Evolutionary conservation across 2,329 filamentous ascomycete species (phyloP), one percentile per base, ranked within the genome.

Genomic region (Trematosphaeria pertusa): DNA sequence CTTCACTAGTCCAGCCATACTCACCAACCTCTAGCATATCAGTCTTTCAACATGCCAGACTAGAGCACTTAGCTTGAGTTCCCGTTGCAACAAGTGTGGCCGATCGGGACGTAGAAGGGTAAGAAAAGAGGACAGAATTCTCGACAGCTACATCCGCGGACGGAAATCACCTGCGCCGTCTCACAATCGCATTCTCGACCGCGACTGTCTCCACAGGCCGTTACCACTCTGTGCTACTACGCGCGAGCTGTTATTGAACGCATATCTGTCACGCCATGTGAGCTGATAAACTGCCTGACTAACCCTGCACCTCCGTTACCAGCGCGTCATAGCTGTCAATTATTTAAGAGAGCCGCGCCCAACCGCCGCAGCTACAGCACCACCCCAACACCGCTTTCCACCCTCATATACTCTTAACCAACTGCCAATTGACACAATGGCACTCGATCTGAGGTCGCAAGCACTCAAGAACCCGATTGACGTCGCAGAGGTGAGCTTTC

Each of bases 401-500:
- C 22, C 37, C 32, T 39, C 20, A 35, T 24, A 30, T 48, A 21
- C 33, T 32, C 44, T 33, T 17, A 37, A 15, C 19, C 22, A 38
- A 33, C 20, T 9, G 37, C 36, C 39, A 37, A 30, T 14, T 33
- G 37, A 34, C 59, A 61, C 34, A 15, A 74, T 71, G 64, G 65
- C 72, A 17, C 60, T 56, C 52, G 54, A 78, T 52, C 67, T 78
- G 40, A 65, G 74, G 51, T 71, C 71, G 15, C 64, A 71, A 34
- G 67, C 71, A 33, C 67, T 79, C 52, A 71, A 74, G 55, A 64
- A 74, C 50, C 73, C 73, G 38, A 61, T 79, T 20, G 81, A 86
- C 50, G 81, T 88, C 41, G 84, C 83, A 45, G 82, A 87, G 64
- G 66, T 67, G 26, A 49, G 64, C 40, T 47, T 30, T 19, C 19